Evolutionary conservation across 1,284 basidiomycete genomes (phyloP), one percentile per base, ranked within the genome.

Genomic region (Microbotryum saponariae): DNA sequence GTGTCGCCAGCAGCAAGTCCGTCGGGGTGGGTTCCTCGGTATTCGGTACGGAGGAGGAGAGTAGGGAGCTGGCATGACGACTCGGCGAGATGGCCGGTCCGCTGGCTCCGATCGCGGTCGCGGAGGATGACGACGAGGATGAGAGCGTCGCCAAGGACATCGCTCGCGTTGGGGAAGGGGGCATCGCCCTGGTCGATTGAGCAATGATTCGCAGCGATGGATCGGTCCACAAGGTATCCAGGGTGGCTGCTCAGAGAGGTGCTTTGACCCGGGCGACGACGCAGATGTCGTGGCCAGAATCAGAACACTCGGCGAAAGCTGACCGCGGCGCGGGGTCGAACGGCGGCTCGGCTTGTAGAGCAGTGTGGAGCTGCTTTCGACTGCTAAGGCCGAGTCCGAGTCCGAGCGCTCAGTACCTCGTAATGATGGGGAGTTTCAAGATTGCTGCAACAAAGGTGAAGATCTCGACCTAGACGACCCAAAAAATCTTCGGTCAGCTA

Each of bases 1-100:
- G 71, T n/a, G 71, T 67, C 20, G 67, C 62, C 21, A 73, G 64
- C 14, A 73, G 61, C 16, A 69, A 54, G 57, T 71, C 69, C 46
- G 70, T 72, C 10, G 69, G 71, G 3, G 69, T 64, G 0, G 65
- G 65, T 20, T 69, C 67, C 7, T 62, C 62, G 48, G 42, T 18
- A 12, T 61, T 51, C 6, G 64, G 64, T 0, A 65, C 60, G 0
- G 63, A 60, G 20, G 67, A 67, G 7, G 65, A 67, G 7, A 69
- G 29, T 49, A 67, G 25, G 20, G 62, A 55, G 23, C 46, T 47
- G 4, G 67, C 48, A 42, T 33, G 44, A 5, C 45, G 44, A 16
- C 55, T 53, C 37, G 60, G 37, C n/a, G 60, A 57, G 18, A 53
- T 53, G 7, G 55, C 18, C 29, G 46, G 33, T 16, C 21, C 37